Evolutionary conservation across 2,329 filamentous ascomycete species (phyloP).

Genomic region (Trichoderma atrobrunneum): DNA sequence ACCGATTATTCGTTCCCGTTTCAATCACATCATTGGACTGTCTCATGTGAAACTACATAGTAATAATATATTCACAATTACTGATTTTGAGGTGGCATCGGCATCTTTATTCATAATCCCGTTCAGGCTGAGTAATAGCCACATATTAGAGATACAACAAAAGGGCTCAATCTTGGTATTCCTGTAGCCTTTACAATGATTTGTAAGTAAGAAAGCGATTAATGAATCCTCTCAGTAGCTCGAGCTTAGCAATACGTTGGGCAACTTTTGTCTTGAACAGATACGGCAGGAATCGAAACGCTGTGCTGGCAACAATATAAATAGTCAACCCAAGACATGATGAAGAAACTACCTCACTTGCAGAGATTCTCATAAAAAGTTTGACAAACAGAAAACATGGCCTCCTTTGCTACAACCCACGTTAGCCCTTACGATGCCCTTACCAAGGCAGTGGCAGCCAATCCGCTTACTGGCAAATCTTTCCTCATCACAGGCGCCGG

Average conservation of each 20-base stretch:
- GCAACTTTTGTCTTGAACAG: not conserved
- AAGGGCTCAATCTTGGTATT: not conserved
- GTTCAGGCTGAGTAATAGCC: not conserved
- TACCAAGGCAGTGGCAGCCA: not conserved
- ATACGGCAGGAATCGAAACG: not conserved
- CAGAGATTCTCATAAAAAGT: not conserved
- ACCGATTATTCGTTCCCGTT: not conserved
- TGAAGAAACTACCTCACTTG: not conserved
- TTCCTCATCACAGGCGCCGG: not conserved
- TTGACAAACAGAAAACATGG: not conserved
- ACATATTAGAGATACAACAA: not conserved
- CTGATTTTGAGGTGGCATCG: not conserved
- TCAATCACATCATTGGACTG: not conserved
- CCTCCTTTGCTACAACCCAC: not conserved
- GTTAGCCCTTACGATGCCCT: not conserved
- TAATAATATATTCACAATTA: too few relatives aligned
- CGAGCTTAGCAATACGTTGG: not conserved
- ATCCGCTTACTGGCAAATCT: not conserved
- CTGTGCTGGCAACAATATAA: not conserved
- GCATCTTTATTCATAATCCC: not conserved
- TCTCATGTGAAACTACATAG: too few relatives aligned
- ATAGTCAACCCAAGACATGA: not conserved
- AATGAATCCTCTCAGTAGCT: not conserved
- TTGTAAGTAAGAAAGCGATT: not conserved
- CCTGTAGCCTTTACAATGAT: not conserved